Evolutionary conservation across 2,329 filamentous ascomycete genomes (phyloP).

Genomic region (Colletotrichum cordylinicola): DNA sequence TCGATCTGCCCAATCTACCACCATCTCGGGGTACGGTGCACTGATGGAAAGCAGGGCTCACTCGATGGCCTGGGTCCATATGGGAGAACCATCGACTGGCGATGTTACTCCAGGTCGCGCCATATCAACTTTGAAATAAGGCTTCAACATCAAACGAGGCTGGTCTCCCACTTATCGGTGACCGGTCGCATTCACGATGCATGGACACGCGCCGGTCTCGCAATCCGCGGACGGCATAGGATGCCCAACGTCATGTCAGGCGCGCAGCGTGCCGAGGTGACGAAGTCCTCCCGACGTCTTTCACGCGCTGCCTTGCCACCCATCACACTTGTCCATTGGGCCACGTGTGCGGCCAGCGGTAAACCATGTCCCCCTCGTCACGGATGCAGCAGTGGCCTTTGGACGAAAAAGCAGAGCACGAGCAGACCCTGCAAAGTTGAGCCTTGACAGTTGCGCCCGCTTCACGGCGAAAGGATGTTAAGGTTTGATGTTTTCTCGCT

Average conservation of each 20-base stretch:
- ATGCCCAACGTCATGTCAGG: constrained; percentile 8
- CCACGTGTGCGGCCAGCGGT: neutral
- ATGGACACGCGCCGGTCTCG: neutral
- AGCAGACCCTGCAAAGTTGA: neutral
- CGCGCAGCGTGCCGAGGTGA: constrained; percentile 1
- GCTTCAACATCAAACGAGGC: neutral
- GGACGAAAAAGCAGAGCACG: neutral
- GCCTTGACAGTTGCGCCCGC: neutral
- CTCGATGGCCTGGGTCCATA: neutral
- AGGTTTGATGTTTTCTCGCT: neutral
- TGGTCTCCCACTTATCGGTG: neutral
- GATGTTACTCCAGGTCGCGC: neutral
- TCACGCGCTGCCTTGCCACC: neutral
- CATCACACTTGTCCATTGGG: constrained; percentile 4
- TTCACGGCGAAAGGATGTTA: neutral
- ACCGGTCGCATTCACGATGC: neutral
- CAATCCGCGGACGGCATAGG: neutral
- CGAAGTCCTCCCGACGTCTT: neutral
- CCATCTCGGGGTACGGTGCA: neutral
- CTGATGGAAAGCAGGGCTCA: neutral
- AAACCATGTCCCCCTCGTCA: neutral
- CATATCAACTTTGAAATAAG: neutral
- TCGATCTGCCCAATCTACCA: neutral
- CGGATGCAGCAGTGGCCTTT: neutral
- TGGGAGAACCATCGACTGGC: neutral